Percentiles rank a stretch among this genome's conserved stretches.
phyloP scores from a whole-genome alignment of 257 asterid genomes.

The Eucommia ulmoides region DNA sequence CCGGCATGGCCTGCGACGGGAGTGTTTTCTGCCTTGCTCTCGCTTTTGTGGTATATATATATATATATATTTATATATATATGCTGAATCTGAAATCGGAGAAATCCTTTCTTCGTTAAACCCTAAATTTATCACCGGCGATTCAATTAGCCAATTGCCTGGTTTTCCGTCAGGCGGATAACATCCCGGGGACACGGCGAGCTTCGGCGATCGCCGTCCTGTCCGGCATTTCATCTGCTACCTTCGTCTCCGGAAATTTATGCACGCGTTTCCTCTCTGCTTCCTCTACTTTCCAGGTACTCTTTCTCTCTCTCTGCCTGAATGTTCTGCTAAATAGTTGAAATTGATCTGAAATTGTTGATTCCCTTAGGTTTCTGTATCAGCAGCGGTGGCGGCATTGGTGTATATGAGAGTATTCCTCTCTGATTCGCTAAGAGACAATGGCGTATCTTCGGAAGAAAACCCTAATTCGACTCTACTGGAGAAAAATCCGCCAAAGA shows the following conservation, averaged over 20 bases:
- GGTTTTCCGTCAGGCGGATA: slow-evolving; percentile 57
- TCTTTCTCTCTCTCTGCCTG: not conserved
- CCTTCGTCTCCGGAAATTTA: slow-evolving; percentile 83
- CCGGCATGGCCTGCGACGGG: slow-evolving; percentile 67
- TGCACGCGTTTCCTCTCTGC: slow-evolving; percentile 73
- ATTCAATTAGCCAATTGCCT: not conserved
- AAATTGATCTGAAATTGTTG: not conserved
- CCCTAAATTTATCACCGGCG: not conserved
- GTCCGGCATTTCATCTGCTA: slow-evolving; percentile 67
- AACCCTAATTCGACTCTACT: slow-evolving; percentile 51
- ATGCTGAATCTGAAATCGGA: not conserved
- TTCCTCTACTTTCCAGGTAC: slow-evolving; percentile 64
- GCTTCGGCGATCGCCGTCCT: slow-evolving; percentile 66
- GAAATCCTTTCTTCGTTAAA: not conserved
- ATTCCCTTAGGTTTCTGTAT: slow-evolving; percentile 58
- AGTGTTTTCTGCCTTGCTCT: slow-evolving; percentile 78
- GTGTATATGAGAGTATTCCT: slow-evolving; percentile 74
- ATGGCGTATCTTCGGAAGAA: slow-evolving; percentile 7
- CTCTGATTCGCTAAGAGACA: slow-evolving; percentile 34
- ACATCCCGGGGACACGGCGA: slow-evolving; percentile 57
- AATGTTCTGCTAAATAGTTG: not conserved
- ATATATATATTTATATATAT: too few species aligned
- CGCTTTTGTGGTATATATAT: slow-evolving; percentile 57
- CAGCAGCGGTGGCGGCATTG: slow-evolving; percentile 42
- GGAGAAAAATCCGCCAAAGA: slow-evolving; percentile 42